Conservation (phyloP, 495 filamentous ascomycete species). For the Aspergillus haitiensis region DNA sequence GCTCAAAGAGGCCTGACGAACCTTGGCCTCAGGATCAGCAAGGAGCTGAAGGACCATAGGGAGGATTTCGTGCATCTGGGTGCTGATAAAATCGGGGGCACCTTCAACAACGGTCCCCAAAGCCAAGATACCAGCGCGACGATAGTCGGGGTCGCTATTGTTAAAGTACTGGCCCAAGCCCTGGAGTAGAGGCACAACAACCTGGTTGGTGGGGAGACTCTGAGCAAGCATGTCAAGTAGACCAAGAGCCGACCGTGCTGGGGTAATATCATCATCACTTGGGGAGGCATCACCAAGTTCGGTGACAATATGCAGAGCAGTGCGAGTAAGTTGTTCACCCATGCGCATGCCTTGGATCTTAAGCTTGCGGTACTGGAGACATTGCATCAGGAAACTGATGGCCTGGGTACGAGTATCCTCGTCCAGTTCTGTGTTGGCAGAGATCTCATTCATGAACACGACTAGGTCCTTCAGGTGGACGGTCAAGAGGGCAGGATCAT, state of each 20-base stretch:
- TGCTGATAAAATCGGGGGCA: conserved; percentile 92
- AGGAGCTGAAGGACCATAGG: conserved; percentile 83
- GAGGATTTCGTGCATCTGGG: conserved; percentile 81
- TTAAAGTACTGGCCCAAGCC: conserved; percentile 77
- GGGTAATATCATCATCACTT: conserved; percentile 86
- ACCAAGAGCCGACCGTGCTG: conserved; percentile 79
- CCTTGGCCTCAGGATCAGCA: conserved; percentile 75
- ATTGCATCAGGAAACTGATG: conserved; percentile 90
- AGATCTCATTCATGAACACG: conserved; percentile 89
- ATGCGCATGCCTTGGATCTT: conserved; percentile 87
- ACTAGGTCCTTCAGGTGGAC: conserved; percentile 87
- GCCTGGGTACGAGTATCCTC: conserved; percentile 88
- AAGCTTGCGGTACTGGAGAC: conserved; percentile 85
- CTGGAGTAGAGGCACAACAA: conserved; percentile 88
- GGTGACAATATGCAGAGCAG: conserved; percentile 81
- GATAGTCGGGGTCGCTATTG: conserved; percentile 68
- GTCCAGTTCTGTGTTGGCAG: conserved; percentile 68
- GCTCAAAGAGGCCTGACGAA: conserved; percentile 82
- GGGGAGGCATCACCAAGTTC: conserved; percentile 72
- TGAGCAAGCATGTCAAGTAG: conserved; percentile 85
- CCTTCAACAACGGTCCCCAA: conserved; percentile 95
- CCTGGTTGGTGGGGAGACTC: conserved; percentile 87
- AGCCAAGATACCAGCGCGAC: conserved; percentile 87
- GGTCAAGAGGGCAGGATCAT: conserved; percentile 79
- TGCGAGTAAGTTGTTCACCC: conserved; percentile 81